Evolutionary conservation across 2,329 filamentous ascomycete species (phyloP).

Genomic region (Neodidymelliopsis sp.): DNA sequence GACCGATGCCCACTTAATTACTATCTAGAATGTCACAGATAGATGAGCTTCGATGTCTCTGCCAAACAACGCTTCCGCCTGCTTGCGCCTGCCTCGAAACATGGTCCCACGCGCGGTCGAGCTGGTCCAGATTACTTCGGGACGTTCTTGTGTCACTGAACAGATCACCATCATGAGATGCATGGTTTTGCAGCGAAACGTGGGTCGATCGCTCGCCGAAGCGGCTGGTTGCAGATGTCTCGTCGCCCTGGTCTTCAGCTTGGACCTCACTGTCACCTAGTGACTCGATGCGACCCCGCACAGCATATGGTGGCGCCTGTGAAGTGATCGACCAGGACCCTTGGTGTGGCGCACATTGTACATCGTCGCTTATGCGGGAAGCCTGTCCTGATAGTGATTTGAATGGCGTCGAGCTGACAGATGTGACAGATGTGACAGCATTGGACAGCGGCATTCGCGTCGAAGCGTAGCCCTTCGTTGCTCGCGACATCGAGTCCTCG

Average conservation of each 20-base stretch:
- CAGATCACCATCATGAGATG: constrained; percentile 26
- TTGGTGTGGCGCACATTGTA: constrained; percentile 29
- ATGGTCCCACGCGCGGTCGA: constrained; percentile 11
- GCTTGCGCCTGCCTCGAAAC: constrained; percentile 20
- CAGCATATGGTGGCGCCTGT: constrained; percentile 10
- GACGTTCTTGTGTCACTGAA: constrained; percentile 28
- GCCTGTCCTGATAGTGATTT: constrained; percentile 20
- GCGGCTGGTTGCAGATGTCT: constrained; percentile 6
- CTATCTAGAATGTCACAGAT: constrained; percentile 24
- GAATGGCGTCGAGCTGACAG: constrained; percentile 22
- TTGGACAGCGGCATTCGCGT: constrained; percentile 26
- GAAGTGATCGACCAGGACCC: constrained; percentile 27
- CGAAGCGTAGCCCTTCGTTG: constrained; percentile 20
- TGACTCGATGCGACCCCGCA: constrained; percentile 14
- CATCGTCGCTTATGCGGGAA: constrained; percentile 33
- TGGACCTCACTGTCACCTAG: constrained; percentile 14
- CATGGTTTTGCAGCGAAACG: constrained; percentile 36
- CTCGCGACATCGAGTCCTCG: constrained; percentile 9
- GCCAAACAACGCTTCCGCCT: constrained; percentile 15
- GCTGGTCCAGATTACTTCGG: constrained; percentile 25
- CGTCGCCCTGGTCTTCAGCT: constrained; percentile 13
- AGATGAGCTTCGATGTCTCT: constrained; percentile 12
- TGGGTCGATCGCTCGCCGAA: constrained; percentile 30
- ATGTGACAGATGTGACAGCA: constrained; percentile 26
- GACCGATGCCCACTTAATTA: constrained; percentile 24